Base-by-base conservation (phyloP, 495 filamentous ascomycete genomes). In the Penicillium subrubescens region DNA sequence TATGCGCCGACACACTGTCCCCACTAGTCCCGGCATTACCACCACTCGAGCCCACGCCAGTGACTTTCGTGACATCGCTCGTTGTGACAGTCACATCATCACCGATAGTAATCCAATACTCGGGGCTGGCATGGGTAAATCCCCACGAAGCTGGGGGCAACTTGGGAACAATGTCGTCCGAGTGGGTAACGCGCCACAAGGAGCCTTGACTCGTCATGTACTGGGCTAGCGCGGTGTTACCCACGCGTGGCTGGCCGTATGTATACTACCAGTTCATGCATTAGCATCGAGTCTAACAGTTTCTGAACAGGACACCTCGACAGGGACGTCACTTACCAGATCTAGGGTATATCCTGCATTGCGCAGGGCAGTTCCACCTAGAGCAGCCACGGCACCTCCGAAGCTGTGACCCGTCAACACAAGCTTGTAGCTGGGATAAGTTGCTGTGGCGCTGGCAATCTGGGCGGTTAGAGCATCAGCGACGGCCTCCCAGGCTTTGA, bases 231-330 rank as follows among this genome's bases (percentile, higher is more conserved):
- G 77, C 81, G 8, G 65, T 25, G 64, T 87, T 88, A 55, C 90
- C 91, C 6, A 91, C 83, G 31, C 88, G 88, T 4, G 91, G 91
- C 33, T 84, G 78, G 63, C 89, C 91, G 71, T 84, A 92, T 7
- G 86, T 88, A 73, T 90, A 91, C 73, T 89, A 57, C 7, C 10
- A 10, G 5, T 29, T 29, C 35, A 29, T 25, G 53, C 33, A 56
- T 56, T 3, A 56, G 31, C 53, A 14, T 11, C 33, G 7, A 33
- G 5, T 31, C 50, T 33, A 31, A 31, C 25, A 17, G 1, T 54
- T 0, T 4, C 25, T 15, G 11, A 21, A 12, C n/a, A 31, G 25
- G 17, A 25, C 44, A 48, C 6, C 19, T 21, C 8, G 1, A 25
- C 10, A 7, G 14, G 48, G 17, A 14, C 1, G 56, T 8, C 5